Evolutionary conservation across 2,329 filamentous ascomycete species (phyloP).

Genomic region (Claviceps lovelessii): DNA sequence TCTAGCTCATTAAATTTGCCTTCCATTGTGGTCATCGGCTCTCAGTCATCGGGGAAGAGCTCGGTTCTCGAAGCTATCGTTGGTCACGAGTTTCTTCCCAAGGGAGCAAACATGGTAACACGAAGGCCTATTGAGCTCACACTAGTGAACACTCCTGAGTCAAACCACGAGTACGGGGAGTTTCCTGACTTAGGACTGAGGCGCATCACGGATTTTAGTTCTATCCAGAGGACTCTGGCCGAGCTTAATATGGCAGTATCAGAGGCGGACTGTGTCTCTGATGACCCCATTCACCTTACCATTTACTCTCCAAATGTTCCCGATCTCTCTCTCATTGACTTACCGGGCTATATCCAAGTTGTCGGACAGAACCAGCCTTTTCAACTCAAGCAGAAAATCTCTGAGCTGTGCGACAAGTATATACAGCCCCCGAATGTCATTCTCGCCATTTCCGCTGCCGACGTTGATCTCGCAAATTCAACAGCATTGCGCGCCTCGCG

Average conservation of each 20-base stretch:
- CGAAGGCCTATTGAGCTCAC: conserved; percentile 90
- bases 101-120: conserved; percentile 98
- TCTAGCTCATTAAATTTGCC: conserved; percentile 77
- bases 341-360: conserved; percentile 96
- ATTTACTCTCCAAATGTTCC: conserved; percentile 94
- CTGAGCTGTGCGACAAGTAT: conserved; percentile 94
- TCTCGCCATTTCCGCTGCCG: conserved; percentile 88
- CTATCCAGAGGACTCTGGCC: conserved; percentile 84
- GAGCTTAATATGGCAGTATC: conserved; percentile 91
- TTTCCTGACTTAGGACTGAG: conserved; percentile 84
- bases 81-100: conserved; percentile 92
- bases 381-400: conserved; percentile 88
- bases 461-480: conserved; percentile 94
- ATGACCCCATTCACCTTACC: conserved; percentile 89
- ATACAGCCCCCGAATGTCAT: conserved; percentile 95
- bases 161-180: conserved; percentile 81
- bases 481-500: conserved; percentile 80
- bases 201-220: conserved; percentile 80
- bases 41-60: conserved; percentile 95
- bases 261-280: conserved; percentile 79
- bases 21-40: conserved; percentile 98
- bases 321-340: conserved; percentile 86
- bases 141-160: conserved; percentile 83
- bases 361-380: conserved; percentile 79
- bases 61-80: conserved; percentile 95